Evolutionary conservation across 768 basidiomycete genomes (phyloP).

Genomic region (Udeniomyces megalosporus): DNA sequence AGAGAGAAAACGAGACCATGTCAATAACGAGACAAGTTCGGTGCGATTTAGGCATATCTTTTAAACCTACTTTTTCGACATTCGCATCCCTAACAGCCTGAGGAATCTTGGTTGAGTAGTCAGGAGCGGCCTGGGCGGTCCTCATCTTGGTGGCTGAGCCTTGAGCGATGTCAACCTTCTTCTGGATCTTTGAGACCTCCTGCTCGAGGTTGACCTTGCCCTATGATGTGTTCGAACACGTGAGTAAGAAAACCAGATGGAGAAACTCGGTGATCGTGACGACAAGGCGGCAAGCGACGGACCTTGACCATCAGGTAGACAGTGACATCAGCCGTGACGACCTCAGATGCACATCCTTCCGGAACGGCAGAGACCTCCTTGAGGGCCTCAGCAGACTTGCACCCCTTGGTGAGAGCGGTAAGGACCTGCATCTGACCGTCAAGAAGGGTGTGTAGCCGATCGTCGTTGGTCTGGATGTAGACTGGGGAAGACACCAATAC

Average conservation of each 20-base stretch:
- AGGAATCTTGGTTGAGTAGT: constrained; percentile 68
- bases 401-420: constrained; percentile 68
- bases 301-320: constrained; percentile 66
- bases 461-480: constrained; percentile 54
- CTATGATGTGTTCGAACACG: constrained; percentile 31
- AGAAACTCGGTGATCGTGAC: background rate
- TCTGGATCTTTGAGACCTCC: constrained; percentile 76
- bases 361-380: constrained; percentile 53
- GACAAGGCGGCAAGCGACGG: background rate
- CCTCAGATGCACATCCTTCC: constrained; percentile 68
- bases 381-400: constrained; percentile 57
- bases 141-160: constrained; percentile 56
- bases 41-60: background rate
- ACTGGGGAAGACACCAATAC: constrained; percentile 36
- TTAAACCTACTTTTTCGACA: constrained; percentile 57
- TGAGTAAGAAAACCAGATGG: background rate
- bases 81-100: constrained; percentile 56
- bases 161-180: constrained; percentile 62
- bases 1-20: background rate
- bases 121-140: constrained; percentile 43
- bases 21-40: background rate
- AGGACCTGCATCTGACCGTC: constrained; percentile 59
- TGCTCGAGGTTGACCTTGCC: constrained; percentile 76
- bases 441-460: constrained; percentile 50
- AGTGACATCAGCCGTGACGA: constrained; percentile 56